Conservation (phyloP, 371 early-diverging fungal genomes). For the Smittium culicis region DNA sequence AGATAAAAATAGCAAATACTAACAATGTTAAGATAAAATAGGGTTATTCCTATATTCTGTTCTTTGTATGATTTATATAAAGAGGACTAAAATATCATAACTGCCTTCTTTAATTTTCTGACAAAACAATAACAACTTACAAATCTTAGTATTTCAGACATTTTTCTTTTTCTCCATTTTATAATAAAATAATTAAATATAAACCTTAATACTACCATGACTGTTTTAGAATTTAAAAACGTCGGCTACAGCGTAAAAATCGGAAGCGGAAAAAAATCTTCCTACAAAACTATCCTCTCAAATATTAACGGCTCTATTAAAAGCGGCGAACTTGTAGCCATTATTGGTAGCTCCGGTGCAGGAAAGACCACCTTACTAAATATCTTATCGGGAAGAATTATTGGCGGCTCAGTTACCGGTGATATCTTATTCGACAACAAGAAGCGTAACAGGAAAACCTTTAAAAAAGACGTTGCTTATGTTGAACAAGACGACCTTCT, state of each 20-base stretch:
- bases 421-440: constrained; percentile 50
- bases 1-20: no score
- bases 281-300: constrained; percentile 17
- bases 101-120: no score
- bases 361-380: constrained; percentile 57
- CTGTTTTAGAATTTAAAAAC: not conserved
- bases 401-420: constrained; percentile 43
- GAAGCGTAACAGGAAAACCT: constrained; percentile 28
- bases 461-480: constrained; percentile 57
- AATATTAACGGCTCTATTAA: constrained; percentile 23
- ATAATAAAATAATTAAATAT: no score
- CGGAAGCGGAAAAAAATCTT: not conserved
- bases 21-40: no score
- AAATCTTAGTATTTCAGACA: no score
- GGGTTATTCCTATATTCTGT: no score
- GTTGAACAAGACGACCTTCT: constrained; percentile 79
- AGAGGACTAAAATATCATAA: no score
- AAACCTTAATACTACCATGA: no score
- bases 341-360: constrained; percentile 41
- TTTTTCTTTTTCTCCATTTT: no score
- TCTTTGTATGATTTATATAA: no score
- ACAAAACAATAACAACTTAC: no score
- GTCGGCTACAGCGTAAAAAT: not conserved
- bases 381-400: constrained; percentile 52
- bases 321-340: constrained; percentile 27